Evolutionary conservation across 2,329 filamentous ascomycete genomes (phyloP).

Genomic region (Botrytis fabae): DNA sequence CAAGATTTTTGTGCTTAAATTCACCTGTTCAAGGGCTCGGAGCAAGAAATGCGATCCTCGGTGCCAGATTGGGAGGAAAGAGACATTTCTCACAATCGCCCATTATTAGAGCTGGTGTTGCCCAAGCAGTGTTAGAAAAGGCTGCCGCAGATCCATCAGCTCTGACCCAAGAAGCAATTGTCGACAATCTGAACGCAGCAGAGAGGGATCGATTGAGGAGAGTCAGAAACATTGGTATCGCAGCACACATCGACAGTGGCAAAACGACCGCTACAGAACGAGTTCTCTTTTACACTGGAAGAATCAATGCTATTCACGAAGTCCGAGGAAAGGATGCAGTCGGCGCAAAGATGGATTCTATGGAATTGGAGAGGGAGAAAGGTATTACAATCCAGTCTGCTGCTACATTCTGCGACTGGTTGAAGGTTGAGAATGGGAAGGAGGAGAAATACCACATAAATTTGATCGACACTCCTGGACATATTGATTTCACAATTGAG

Average conservation of each 20-base stretch:
- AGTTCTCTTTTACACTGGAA: constrained; percentile 95
- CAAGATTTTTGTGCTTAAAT: constrained; percentile 39
- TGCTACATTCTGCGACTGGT: constrained; percentile 96
- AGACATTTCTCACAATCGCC: constrained; percentile 39
- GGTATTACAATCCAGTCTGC: constrained; percentile 99
- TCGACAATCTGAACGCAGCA: constrained; percentile 50
- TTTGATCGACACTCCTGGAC: constrained; percentile 95
- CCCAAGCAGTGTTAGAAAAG: constrained; percentile 40
- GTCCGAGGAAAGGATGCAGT: constrained; percentile 92
- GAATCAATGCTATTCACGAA: constrained; percentile 96
- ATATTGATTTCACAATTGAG: constrained; percentile 99
- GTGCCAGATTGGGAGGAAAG: constrained; percentile 26
- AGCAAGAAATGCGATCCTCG: constrained; percentile 26
- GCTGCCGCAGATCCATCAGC: constrained; percentile 35
- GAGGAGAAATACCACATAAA: constrained; percentile 97
- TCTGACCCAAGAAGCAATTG: constrained; percentile 36
- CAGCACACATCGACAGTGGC: constrained; percentile 96
- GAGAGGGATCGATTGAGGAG: constrained; percentile 76
- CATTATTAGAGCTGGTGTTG: constrained; percentile 33
- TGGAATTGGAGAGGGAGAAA: constrained; percentile 98
- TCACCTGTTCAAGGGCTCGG: constrained; percentile 30
- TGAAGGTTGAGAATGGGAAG: constrained; percentile 78
- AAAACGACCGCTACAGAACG: constrained; percentile 97
- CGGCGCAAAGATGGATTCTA: constrained; percentile 99
- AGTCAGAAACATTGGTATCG: constrained; percentile 97